phyloP scores from a whole-genome alignment of 164 flowering plant genomes.

The Vitis vinifera region DNA sequence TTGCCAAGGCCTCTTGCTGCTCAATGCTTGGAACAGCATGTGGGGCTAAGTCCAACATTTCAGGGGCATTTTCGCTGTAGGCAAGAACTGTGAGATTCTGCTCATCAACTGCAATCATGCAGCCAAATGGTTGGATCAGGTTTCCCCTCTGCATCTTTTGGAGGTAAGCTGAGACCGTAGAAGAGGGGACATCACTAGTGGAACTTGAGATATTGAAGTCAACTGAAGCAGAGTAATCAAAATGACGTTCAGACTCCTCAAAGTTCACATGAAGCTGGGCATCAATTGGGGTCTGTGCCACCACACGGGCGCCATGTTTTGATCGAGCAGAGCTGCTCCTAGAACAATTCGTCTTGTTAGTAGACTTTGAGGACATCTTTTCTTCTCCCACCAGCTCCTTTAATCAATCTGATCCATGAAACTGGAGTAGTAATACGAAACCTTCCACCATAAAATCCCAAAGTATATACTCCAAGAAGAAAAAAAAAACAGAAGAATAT shows the following conservation, averaged over 20 bases:
- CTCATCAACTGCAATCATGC: conserved; percentile 65
- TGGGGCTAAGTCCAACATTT: conserved; percentile 70
- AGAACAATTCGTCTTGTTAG: conserved; percentile 44
- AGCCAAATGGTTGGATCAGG: conserved; percentile 69
- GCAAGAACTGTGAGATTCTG: conserved; percentile 50
- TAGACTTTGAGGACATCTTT: conserved; percentile 58
- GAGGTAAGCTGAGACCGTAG: conserved; percentile 57
- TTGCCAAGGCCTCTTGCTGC: conserved; percentile 57
- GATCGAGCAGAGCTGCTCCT: conserved; percentile 54
- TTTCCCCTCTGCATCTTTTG: conserved; percentile 63
- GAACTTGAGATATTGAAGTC: conserved; percentile 43
- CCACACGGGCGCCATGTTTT: conserved; percentile 46
- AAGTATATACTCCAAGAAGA: not conserved
- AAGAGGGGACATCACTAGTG: conserved; percentile 43
- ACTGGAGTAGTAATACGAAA: not conserved
- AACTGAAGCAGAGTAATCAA: conserved; percentile 61
- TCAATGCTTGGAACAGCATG: conserved; percentile 73
- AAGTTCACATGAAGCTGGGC: conserved; percentile 63
- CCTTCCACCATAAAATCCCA: conserved; percentile 1
- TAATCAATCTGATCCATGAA: conserved; percentile 8
- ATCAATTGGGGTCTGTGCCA: conserved; percentile 63
- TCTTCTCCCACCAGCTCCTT: conserved; percentile 5
- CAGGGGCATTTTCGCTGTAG: conserved; percentile 71
- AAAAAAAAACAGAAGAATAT: not conserved
- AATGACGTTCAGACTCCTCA: conserved; percentile 44